These are phyloP conservation scores for Colletotrichum sp. DNA, from an alignment of 2,329 filamentous ascomycete species.

Conservation along the genomic window DNA sequence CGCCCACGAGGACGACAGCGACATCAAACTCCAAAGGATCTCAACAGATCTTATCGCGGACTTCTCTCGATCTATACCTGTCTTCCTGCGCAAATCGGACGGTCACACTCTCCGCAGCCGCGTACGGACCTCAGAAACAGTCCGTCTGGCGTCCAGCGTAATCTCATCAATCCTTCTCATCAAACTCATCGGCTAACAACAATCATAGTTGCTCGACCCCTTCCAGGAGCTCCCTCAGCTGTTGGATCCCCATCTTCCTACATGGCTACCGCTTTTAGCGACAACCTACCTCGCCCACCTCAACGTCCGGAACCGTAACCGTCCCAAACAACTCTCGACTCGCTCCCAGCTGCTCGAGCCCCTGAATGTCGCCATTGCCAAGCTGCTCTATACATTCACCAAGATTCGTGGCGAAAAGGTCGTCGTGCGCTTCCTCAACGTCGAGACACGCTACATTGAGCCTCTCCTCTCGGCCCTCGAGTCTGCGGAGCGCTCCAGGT, in stretches of 20 bases:
- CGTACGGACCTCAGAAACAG: constrained; percentile 54
- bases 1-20: constrained; percentile 61
- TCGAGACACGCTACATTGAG: constrained; percentile 86
- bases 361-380: constrained; percentile 74
- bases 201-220: constrained; percentile 69
- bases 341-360: constrained; percentile 52
- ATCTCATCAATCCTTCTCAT: background rate
- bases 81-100: constrained; percentile 58
- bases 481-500: constrained; percentile 43
- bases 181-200: background rate
- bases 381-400: constrained; percentile 86
- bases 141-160: constrained; percentile 52
- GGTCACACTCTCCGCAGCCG: constrained; percentile 50
- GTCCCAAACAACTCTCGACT: constrained; percentile 32
- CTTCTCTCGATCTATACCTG: constrained; percentile 56
- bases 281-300: constrained; percentile 76
- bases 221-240: constrained; percentile 97
- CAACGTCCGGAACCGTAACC: constrained; percentile 41
- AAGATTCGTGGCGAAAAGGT: constrained; percentile 95
- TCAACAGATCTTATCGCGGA: constrained; percentile 64
- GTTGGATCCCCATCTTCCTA: constrained; percentile 81
- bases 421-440: constrained; percentile 87
- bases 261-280: constrained; percentile 75
- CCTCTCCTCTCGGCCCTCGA: constrained; percentile 78
- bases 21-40: constrained; percentile 65